A percentile compares a stretch with the other conserved stretches of the same genome.
Conservation (phyloP, 73 alveolate species). For the Tetrahymena elliotti region DNA sequence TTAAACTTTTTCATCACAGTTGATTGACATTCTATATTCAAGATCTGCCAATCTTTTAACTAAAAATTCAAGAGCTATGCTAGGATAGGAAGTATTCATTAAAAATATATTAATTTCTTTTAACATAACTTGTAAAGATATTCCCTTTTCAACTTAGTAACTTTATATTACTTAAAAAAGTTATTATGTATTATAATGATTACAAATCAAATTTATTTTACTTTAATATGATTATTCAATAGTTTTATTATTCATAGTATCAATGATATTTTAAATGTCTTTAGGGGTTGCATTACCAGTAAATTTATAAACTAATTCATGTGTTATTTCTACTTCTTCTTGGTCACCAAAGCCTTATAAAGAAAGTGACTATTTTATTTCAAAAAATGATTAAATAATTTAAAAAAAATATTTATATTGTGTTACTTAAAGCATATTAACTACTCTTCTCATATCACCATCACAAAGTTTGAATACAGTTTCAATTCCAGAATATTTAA, state of each 20-base stretch:
- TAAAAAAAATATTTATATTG: no score
- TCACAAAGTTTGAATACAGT: slow-evolving; percentile 76
- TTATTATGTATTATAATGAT: neutral
- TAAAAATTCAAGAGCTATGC: slow-evolving; percentile 40
- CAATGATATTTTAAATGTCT: slow-evolving; percentile 40
- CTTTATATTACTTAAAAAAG: neutral
- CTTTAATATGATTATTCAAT: neutral
- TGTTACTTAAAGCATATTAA: slow-evolving; percentile 76
- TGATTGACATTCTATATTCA: slow-evolving; percentile 62
- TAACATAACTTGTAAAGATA: slow-evolving; percentile 56
- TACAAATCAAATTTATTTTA: neutral
- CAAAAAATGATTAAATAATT: slow-evolving; percentile 58
- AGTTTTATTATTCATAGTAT: slow-evolving; percentile 3
- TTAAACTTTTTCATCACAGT: slow-evolving; percentile 65
- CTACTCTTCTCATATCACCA: slow-evolving; percentile 96
- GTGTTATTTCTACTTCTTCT: slow-evolving; percentile 40
- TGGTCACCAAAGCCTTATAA: neutral
- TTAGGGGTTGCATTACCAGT: slow-evolving; percentile 89
- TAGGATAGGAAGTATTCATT: slow-evolving; percentile 28
- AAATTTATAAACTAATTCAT: slow-evolving; percentile 63
- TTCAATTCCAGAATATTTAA: slow-evolving; percentile 49
- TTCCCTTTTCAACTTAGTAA: slow-evolving; percentile 15
- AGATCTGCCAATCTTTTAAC: slow-evolving; percentile 65
- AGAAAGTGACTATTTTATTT: neutral
- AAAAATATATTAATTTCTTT: slow-evolving; percentile 54